Evolutionary conservation across 495 filamentous ascomycete species (phyloP), one percentile per base, ranked within the genome.

Genomic region (Penicillium coprophilum): DNA sequence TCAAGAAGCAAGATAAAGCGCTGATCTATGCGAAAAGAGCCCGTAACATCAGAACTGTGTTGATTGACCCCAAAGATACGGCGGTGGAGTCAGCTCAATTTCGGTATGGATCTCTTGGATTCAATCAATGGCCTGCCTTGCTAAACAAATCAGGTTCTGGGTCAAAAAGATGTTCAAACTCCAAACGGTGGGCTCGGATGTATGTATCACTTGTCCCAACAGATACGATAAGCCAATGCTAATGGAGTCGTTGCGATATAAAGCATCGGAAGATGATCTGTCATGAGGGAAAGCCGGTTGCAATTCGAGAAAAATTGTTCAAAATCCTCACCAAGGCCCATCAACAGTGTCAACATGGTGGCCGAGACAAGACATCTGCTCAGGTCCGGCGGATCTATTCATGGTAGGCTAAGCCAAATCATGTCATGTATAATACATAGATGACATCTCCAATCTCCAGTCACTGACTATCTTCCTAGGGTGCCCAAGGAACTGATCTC

Each of bases 91-190:
- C 78, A 47, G 81, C 81, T 17, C 81, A 84, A 59, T 84, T 84
- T 53, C 67, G 78, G 78, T 81, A 68, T 52, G 69, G 28, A 32
- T 21, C 38, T 38, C 20, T 56, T 23, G 49, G 32, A 17, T 50
- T n/a, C 28, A 38, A 27, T 21, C n/a, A 20, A 28, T 23, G 12
- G 9, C 12, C 12, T 24, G 9, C 15, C 7, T 19, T 39, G 34
- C 61, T 70, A 54, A 71, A 21, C n/a, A 5, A 19, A 27, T 46
- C 57, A 81, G 81, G 32, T 83, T 83, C 57, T 84, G 81, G 81
- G 80, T 80, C 15, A 84, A 83, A 57, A 83, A 83, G 59, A 84
- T 83, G 81, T 84, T 84, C 64, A 77, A 78, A 46, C 70, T 83
- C 43, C 67, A 75, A 51, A 53, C 66, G 20, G 70, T 76, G 45